A percentile compares a stretch with the other conserved stretches of the same genome.
These are phyloP conservation scores for Starmerella bombi DNA, from an alignment of 805 yeast species.

Conservation along the genomic window DNA sequence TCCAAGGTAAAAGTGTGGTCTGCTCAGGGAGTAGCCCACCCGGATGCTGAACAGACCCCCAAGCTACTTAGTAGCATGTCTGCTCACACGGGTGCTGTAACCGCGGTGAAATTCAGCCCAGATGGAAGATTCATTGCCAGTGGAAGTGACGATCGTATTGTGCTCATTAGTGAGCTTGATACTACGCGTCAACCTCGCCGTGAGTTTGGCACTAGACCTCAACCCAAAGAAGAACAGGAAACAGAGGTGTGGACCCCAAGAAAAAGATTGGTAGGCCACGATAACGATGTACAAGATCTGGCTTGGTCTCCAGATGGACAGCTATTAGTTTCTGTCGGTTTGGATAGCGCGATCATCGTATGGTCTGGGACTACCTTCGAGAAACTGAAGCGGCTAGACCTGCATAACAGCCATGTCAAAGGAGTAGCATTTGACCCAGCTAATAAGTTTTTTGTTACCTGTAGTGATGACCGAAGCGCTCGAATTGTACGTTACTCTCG, in stretches of 20 bases:
- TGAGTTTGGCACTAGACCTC: constrained; percentile 45
- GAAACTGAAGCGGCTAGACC: constrained; percentile 73
- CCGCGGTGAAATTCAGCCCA: constrained; percentile 84
- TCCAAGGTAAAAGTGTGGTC: constrained; percentile 92
- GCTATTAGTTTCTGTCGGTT: constrained; percentile 81
- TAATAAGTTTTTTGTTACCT: constrained; percentile 91
- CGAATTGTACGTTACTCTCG: constrained; percentile 77
- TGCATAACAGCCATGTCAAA: constrained; percentile 89
- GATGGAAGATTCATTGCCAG: constrained; percentile 82
- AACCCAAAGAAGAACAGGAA: constrained; percentile 41
- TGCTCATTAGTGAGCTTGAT: constrained; percentile 86
- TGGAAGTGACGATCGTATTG: constrained; percentile 89
- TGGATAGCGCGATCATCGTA: constrained; percentile 81
- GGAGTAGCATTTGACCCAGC: constrained; percentile 98
- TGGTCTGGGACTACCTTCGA: constrained; percentile 93
- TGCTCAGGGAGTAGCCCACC: constrained; percentile 66
- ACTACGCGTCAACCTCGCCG: constrained; percentile 43
- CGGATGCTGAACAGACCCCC: constrained; percentile 12
- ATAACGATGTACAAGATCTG: constrained; percentile 92
- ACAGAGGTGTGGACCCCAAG: constrained; percentile 90
- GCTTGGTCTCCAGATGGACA: constrained; percentile 97
- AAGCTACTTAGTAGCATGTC: constrained; percentile 64
- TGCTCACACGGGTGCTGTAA: constrained; percentile 92
- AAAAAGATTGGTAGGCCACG: constrained; percentile 88
- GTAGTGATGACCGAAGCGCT: constrained; percentile 88